A percentile compares a stretch with the other conserved stretches of the same genome.
Conservation (phyloP, 768 basidiomycete species). For the Lactifluus pinguis region DNA sequence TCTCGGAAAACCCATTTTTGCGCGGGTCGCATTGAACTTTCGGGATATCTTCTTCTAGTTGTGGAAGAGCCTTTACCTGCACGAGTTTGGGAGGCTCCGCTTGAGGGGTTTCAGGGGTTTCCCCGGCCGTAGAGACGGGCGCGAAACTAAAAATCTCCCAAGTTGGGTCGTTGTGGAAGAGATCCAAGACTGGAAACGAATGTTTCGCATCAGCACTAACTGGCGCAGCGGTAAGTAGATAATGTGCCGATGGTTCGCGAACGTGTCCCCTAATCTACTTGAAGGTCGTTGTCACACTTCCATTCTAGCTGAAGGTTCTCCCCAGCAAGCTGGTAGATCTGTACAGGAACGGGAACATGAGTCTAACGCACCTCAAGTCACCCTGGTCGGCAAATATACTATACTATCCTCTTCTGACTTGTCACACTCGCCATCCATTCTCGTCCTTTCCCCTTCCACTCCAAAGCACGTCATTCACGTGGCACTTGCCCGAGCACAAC, state of each 20-base stretch:
- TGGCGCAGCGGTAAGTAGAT: constrained; percentile 60
- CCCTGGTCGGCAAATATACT: constrained; percentile 14
- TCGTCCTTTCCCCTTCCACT: constrained; percentile 35
- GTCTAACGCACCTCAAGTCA: constrained; percentile 14
- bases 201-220: constrained; percentile 78
- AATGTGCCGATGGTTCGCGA: constrained; percentile 2
- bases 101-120: constrained; percentile 62
- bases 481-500: constrained; percentile 29
- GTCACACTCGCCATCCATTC: constrained; percentile 51
- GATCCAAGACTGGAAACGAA: constrained; percentile 70
- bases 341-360: neutral
- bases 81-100: constrained; percentile 55
- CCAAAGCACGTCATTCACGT: constrained; percentile 36
- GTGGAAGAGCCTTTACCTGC: constrained; percentile 60
- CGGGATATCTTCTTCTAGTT: constrained; percentile 33
- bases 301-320: neutral
- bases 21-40: constrained; percentile 14
- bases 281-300: constrained; percentile 49
- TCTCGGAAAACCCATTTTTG: constrained; percentile 17
- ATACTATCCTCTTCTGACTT: constrained; percentile 19
- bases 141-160: constrained; percentile 52
- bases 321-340: neutral
- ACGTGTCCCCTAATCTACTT: neutral
- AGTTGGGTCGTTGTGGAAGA: constrained; percentile 32
- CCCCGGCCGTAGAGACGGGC: constrained; percentile 44